Percentiles rank a stretch among this genome's conserved stretches.
Conservation (phyloP, 768 basidiomycete species). For the Pleurotus eryngii region DNA sequence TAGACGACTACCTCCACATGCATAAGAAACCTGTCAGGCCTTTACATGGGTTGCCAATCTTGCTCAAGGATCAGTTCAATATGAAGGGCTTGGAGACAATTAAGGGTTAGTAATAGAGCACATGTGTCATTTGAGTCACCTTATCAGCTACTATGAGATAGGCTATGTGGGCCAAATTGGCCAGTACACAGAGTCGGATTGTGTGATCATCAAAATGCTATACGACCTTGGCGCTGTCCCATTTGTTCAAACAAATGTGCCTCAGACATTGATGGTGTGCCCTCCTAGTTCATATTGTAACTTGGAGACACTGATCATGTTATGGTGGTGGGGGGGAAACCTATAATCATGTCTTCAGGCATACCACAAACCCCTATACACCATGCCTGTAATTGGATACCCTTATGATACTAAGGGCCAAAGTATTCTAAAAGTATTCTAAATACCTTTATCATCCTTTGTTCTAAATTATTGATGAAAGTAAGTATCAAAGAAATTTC, state of each 20-base stretch:
- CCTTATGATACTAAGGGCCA: too few relatives aligned
- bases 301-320: too few relatives aligned
- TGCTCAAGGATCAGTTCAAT: conserved; percentile 70
- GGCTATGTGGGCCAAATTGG: conserved; percentile 77
- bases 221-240: conserved; percentile 64
- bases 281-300: neutral
- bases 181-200: conserved; percentile 51
- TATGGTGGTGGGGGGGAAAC: conserved; percentile 69
- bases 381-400: too few relatives aligned
- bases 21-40: conserved; percentile 70
- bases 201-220: conserved; percentile 63
- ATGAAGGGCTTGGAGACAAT: conserved; percentile 61
- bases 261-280: conserved; percentile 69
- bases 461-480: too few relatives aligned
- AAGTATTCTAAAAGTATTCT: too few relatives aligned
- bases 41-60: conserved; percentile 72
- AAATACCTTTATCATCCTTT: too few relatives aligned
- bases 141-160: conserved; percentile 15
- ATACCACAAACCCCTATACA: conserved; percentile 69
- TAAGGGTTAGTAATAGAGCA: conserved; percentile 11
- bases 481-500: too few relatives aligned
- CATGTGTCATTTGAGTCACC: neutral
- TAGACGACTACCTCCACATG: conserved; percentile 58
- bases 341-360: conserved; percentile 74
- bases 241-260: conserved; percentile 71